A percentile compares a stretch with the other conserved stretches of the same genome.
These are phyloP conservation scores for Aspergillus ochraceus DNA, from an alignment of 2,329 filamentous ascomycete species.

Conservation along the genomic window DNA sequence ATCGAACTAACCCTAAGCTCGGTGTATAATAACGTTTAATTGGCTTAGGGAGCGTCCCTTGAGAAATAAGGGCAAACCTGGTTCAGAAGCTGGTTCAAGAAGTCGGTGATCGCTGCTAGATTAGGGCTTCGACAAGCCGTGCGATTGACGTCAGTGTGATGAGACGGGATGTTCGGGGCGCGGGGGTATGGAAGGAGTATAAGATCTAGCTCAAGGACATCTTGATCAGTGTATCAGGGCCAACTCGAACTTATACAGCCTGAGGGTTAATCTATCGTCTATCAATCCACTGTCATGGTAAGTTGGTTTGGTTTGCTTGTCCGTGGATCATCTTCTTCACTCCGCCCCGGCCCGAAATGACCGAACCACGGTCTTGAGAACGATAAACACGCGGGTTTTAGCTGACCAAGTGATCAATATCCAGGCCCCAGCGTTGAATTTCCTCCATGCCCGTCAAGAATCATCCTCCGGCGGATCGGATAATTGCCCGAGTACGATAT, in stretches of 20 bases:
- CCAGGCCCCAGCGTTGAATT: conserved; percentile 21
- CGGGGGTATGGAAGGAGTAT: not conserved
- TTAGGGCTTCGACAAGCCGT: conserved; percentile 5
- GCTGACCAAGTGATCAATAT: not conserved
- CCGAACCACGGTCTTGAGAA: too few relatives aligned
- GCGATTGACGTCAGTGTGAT: conserved; percentile 14
- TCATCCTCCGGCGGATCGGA: conserved; percentile 9
- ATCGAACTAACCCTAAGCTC: not conserved
- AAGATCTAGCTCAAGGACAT: not conserved
- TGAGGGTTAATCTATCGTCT: too few relatives aligned
- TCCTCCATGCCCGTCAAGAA: conserved; percentile 24
- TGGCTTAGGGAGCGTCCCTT: not conserved
- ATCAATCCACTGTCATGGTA: not conserved
- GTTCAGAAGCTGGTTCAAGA: not conserved
- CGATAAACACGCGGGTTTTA: not conserved
- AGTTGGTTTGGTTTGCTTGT: not conserved
- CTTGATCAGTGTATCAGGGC: not conserved
- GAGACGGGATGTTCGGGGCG: not conserved
- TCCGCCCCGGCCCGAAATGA: too few relatives aligned
- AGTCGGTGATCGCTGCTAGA: conserved; percentile 2
- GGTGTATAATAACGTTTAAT: too few relatives aligned
- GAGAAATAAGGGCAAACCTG: not conserved
- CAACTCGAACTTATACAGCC: not conserved
- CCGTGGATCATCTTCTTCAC: too few relatives aligned
- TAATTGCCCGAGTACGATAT: conserved; percentile 28